Base-by-base conservation (phyloP, 345 rosid genomes). In the Lumnitzera littorea region DNA sequence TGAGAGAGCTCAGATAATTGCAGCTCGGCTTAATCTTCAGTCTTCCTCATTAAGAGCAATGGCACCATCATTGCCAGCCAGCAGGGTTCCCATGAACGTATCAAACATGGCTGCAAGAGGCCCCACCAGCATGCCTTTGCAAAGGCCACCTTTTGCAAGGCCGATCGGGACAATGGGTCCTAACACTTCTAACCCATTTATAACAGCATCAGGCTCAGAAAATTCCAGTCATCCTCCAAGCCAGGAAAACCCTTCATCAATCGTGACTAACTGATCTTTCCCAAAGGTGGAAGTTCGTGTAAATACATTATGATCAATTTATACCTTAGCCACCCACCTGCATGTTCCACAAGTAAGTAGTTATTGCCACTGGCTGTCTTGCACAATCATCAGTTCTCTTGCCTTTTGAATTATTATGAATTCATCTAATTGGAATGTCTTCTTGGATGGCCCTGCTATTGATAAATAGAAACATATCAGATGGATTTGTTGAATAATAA, bases 1-100 rank as follows among this genome's bases (percentile, higher is more conserved):
- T 15, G 98, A 95, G 70, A 78, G 99, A 58, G 88, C 89, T 49
- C 96, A 91, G 76, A 95, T 95, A 76, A 95, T 95, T 57, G 88
- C 95, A 69, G 72, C 96, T 46, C 85, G 97, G 58, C 94, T 91
- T 20, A 95, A 94, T 54, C 57, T 77, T 52, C 84, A 82, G n/a
- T 73, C 84, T 62, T 62, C 86, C 57, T 74, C 92, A 13, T 82
- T 96, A 15, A 76, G 84, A 74, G 68, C 72, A 62, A 70, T 77
- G 69, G 88, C 80, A 17, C 78, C 82, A 23, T 50, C 82, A 11
- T 62, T 81, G 62, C 83, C 96, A 48, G 52, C 91, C 68, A 85
- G 79, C 78, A 90, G 97, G 78, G 71, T 80, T 55, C 84, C 96
- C 49, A 64, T 75, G 73, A 83, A 78, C 74, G 65, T 76, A 59